Percentiles rank a stretch among this genome's conserved stretches.
Conservation (phyloP, 352 stramenopile genomes). For the Phytophthora citricola region DNA sequence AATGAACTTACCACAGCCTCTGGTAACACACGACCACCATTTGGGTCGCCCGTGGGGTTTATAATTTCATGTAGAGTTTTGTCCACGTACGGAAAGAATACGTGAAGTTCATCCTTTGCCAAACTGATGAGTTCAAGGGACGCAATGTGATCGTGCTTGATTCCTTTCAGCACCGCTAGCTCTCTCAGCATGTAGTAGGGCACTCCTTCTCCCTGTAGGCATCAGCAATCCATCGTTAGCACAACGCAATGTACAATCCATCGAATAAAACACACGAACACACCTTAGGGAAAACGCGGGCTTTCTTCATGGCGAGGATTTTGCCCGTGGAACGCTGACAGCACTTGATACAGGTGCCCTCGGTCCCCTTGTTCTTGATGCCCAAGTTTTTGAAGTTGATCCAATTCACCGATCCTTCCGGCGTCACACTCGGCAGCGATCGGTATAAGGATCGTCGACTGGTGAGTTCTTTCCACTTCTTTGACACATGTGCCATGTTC, state of each 20-base stretch:
- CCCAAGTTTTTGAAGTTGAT: constrained; percentile 90
- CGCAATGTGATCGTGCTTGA: constrained; percentile 90
- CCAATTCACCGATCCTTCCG: constrained; percentile 85
- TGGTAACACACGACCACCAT: constrained; percentile 73
- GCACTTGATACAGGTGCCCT: constrained; percentile 90
- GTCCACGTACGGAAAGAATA: constrained; percentile 93
- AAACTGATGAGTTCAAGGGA: constrained; percentile 89
- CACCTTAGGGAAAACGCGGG: constrained; percentile 88
- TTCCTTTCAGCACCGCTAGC: constrained; percentile 87
- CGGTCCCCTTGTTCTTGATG: constrained; percentile 92
- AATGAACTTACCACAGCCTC: constrained; percentile 68
- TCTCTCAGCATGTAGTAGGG: constrained; percentile 95
- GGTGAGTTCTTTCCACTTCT: constrained; percentile 82
- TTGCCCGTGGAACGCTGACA: constrained; percentile 85
- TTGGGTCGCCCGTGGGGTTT: constrained; percentile 88
- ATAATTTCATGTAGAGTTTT: constrained; percentile 92
- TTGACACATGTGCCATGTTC: constrained; percentile 78
- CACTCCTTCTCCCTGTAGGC: constrained; percentile 82
- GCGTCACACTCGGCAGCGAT: constrained; percentile 64
- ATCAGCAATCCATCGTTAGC: constrained; percentile 6
- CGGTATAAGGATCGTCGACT: constrained; percentile 75
- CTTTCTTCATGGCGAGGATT: constrained; percentile 91
- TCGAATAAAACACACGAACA: neutral
- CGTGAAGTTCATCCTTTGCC: constrained; percentile 85
- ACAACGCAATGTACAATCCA: neutral